A percentile compares a stretch with the other conserved stretches of the same genome.
Conservation (phyloP, 345 rosid species). For the Boechera stricta region DNA sequence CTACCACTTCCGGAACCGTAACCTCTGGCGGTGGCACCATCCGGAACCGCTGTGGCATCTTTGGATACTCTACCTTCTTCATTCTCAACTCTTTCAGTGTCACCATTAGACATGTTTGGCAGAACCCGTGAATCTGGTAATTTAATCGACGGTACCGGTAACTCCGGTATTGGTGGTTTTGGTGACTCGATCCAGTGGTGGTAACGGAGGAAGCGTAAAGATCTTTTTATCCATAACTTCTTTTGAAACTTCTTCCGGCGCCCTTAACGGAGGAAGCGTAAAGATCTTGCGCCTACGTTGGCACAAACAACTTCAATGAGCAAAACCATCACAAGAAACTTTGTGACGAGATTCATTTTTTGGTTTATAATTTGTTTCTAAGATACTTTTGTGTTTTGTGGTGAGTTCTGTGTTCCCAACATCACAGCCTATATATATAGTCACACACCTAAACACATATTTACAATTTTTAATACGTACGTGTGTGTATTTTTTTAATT, state of each 20-base stretch:
- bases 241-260: not conserved
- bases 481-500: not conserved
- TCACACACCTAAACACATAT: not conserved
- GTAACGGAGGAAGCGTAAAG: not conserved
- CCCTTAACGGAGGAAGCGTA: not conserved
- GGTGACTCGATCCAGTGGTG: too few species aligned
- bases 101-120: not conserved
- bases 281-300: conserved; percentile 16
- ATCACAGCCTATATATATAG: conserved; percentile 1
- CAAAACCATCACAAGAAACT: conserved; percentile 17
- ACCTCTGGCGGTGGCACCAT: not conserved
- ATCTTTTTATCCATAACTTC: not conserved
- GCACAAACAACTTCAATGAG: conserved; percentile 18
- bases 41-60: not conserved
- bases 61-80: not conserved
- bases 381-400: conserved; percentile 12
- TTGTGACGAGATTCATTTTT: conserved; percentile 1
- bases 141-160: not conserved
- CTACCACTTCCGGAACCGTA: not conserved
- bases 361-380: not conserved
- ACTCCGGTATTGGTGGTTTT: not conserved
- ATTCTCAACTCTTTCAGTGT: not conserved
- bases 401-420: not conserved
- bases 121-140: not conserved
- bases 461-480: not conserved